A percentile compares a stretch with the other conserved stretches of the same genome.
These are phyloP conservation scores for Hordeum marinum DNA, from an alignment of 176 grass and related monocot genomes.

Conservation along the genomic window DNA sequence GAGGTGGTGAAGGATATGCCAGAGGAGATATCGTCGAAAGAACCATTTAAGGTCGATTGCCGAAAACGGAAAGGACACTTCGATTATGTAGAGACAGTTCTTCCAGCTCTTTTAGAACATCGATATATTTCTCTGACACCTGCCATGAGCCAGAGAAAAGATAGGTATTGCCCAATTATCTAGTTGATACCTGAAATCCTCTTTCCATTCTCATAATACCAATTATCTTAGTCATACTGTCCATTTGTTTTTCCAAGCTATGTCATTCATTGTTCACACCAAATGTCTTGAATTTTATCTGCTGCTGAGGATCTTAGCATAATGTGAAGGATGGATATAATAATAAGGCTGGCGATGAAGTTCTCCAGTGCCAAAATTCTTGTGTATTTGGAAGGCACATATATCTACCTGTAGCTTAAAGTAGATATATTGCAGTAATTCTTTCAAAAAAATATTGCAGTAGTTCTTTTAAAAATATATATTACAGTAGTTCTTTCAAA, in stretches of 20 bases:
- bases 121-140: constrained; percentile 77
- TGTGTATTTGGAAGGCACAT: not conserved
- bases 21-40: constrained; percentile 55
- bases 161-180: constrained; percentile 57
- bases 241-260: not conserved
- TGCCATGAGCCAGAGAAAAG: constrained; percentile 84
- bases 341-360: not conserved
- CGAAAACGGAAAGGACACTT: constrained; percentile 80
- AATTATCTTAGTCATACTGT: not conserved
- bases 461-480: no score
- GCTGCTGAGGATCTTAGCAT: not conserved
- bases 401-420: not conserved
- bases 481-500: not conserved
- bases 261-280: not conserved
- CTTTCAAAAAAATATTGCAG: not conserved
- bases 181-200: not conserved
- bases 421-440: not conserved
- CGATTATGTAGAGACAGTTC: constrained; percentile 72
- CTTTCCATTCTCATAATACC: not conserved
- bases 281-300: constrained; percentile 1
- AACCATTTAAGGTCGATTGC: constrained; percentile 82
- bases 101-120: constrained; percentile 75
- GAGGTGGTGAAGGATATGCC: constrained; percentile 78
- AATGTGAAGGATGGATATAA: not conserved
- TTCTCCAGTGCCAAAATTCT: not conserved